Conservation (phyloP, 768 basidiomycete species). For the Pleurotus eryngii region DNA sequence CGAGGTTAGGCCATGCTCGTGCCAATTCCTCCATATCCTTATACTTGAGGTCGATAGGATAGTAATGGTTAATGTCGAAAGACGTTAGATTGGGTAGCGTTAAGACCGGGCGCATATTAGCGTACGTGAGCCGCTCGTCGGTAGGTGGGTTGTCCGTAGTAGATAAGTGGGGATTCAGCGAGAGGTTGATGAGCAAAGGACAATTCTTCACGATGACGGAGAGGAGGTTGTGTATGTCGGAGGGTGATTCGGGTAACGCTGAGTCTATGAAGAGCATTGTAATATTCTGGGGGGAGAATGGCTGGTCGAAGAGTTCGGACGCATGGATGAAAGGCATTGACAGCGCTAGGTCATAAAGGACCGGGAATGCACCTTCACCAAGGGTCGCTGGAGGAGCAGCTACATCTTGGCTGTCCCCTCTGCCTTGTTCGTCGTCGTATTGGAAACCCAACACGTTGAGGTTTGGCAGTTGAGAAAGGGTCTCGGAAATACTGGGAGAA, state of each 20-base stretch:
- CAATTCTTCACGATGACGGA: constrained; percentile 44
- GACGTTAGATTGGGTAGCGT: constrained; percentile 12
- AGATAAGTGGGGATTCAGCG: constrained; percentile 33
- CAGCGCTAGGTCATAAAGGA: constrained; percentile 48
- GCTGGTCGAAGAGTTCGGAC: constrained; percentile 37
- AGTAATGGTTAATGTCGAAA: constrained; percentile 37
- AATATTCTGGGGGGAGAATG: constrained; percentile 46
- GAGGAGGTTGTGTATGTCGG: constrained; percentile 40
- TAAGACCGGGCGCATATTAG: constrained; percentile 14
- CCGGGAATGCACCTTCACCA: constrained; percentile 48
- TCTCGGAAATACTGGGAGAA: constrained; percentile 44
- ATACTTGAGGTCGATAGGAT: constrained; percentile 33
- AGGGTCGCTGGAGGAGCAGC: constrained; percentile 40
- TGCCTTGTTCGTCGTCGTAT: constrained; percentile 44
- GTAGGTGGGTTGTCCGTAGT: constrained; percentile 3
- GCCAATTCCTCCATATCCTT: constrained; percentile 46
- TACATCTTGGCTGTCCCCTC: constrained; percentile 42
- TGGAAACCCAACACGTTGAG: constrained; percentile 52
- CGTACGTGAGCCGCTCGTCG: constrained; percentile 15
- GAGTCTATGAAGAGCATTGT: constrained; percentile 52
- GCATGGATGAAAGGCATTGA: constrained; percentile 43
- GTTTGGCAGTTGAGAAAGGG: constrained; percentile 38
- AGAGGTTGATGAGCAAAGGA: constrained; percentile 41
- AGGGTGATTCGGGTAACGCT: constrained; percentile 38
- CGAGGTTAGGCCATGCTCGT: constrained; percentile 39